phyloP scores from a whole-genome alignment of 139 green algal species.

The Tetraselmis striata region DNA sequence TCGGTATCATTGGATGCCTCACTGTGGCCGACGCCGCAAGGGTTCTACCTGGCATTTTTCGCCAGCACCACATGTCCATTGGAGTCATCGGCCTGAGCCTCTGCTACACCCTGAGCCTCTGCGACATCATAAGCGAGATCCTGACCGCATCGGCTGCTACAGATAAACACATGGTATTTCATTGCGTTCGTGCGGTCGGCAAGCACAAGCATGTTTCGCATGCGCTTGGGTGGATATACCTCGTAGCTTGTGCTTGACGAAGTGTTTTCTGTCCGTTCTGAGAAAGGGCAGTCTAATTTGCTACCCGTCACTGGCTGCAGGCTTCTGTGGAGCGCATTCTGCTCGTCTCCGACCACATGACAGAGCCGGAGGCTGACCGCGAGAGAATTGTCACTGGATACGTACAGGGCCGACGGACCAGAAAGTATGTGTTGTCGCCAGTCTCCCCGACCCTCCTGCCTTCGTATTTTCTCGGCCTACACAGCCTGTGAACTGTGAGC shows the following conservation, averaged over 20 bases:
- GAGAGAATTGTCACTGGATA: neutral
- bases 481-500: too few relatives aligned
- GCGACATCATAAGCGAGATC: neutral
- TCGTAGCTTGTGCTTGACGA: too few relatives aligned
- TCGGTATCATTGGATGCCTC: neutral
- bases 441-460: too few relatives aligned
- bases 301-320: too few relatives aligned
- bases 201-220: too few relatives aligned
- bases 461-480: too few relatives aligned
- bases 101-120: neutral
- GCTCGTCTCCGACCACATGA: neutral
- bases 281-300: too few relatives aligned
- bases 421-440: too few relatives aligned
- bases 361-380: neutral
- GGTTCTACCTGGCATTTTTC: neutral
- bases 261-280: too few relatives aligned
- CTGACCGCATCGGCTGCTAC: neutral
- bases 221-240: too few relatives aligned
- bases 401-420: neutral
- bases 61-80: neutral
- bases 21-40: neutral
- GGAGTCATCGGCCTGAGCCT: neutral
- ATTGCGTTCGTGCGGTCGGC: too few relatives aligned
- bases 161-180: neutral
- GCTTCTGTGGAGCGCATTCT: neutral